These are phyloP conservation scores for Pyricularia sp. DNA, from an alignment of 2,329 filamentous ascomycete species.

Conservation along the genomic window DNA sequence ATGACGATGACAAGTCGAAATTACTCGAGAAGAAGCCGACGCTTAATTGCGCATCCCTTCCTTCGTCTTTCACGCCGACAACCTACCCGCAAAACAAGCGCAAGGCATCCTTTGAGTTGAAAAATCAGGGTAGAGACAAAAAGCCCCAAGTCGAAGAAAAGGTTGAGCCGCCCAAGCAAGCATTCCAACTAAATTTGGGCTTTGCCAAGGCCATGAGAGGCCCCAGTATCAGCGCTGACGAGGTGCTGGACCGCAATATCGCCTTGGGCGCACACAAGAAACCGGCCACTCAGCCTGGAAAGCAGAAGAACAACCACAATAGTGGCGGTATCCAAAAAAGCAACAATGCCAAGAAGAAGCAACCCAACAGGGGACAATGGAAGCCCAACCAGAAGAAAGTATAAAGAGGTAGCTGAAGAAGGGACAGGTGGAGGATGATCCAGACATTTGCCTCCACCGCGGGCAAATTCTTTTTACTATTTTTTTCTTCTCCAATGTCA, in stretches of 20 bases:
- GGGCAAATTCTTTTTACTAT: no score
- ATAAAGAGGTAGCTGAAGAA: background rate
- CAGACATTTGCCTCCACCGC: background rate
- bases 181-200: background rate
- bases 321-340: background rate
- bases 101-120: background rate
- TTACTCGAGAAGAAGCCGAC: background rate
- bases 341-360: background rate
- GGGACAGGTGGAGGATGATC: background rate
- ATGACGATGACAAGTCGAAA: background rate
- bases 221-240: background rate
- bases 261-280: background rate
- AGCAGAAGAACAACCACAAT: background rate
- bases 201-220: background rate
- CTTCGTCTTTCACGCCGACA: background rate
- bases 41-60: background rate
- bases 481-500: no score
- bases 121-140: background rate
- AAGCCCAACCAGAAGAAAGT: background rate
- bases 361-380: background rate
- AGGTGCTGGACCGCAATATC: background rate
- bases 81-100: background rate
- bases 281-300: background rate
- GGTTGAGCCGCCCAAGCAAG: background rate
- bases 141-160: background rate